Percentiles rank a stretch among this genome's conserved stretches.
Evolutionary conservation across 345 rosid species (phyloP).

Genomic region (Pistacia atlantica): DNA sequence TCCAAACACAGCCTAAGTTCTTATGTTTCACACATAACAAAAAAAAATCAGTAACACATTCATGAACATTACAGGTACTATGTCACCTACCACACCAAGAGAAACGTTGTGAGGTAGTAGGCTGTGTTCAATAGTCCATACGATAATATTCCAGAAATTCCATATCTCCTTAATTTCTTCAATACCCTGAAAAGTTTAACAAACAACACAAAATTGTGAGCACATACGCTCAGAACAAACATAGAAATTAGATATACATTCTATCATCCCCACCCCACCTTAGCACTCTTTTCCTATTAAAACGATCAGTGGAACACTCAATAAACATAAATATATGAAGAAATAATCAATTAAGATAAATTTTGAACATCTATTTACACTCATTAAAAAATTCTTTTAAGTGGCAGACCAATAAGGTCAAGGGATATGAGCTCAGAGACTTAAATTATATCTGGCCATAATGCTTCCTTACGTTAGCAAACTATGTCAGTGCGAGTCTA

Average conservation of each 20-base stretch:
- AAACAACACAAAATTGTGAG: neutral
- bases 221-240: neutral
- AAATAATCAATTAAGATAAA: too few species aligned
- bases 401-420: too few species aligned
- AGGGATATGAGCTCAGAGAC: too few species aligned
- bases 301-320: neutral
- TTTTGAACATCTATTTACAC: too few species aligned
- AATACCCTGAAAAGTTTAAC: slow-evolving; percentile 47
- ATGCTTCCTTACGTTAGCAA: too few species aligned
- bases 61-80: slow-evolving; percentile 4
- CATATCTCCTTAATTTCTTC: slow-evolving; percentile 73
- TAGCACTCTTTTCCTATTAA: neutral
- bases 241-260: neutral
- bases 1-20: neutral
- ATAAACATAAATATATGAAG: neutral
- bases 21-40: neutral
- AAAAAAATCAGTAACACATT: neutral
- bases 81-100: slow-evolving; percentile 77
- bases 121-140: slow-evolving; percentile 83
- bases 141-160: slow-evolving; percentile 77
- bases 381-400: too few species aligned
- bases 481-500: too few species aligned
- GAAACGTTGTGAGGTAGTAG: slow-evolving; percentile 73
- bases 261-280: neutral
- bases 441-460: too few species aligned